Evolutionary conservation across 768 basidiomycete species (phyloP).

Genomic region (Lanmaoa pseudosensibilis): DNA sequence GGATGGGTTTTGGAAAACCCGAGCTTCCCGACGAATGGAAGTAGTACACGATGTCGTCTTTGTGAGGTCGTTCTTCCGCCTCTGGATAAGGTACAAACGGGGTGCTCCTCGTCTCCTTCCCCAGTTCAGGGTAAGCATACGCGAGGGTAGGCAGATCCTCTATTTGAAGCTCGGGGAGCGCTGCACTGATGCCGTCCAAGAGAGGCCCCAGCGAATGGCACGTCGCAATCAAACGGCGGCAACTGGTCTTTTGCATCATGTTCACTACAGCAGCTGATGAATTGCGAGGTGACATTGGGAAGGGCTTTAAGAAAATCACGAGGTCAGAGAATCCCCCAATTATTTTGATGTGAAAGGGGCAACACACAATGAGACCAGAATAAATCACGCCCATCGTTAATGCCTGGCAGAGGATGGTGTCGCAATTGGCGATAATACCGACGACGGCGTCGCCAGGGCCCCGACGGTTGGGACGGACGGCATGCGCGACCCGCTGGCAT

Average conservation of each 20-base stretch:
- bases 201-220: constrained; percentile 31
- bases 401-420: constrained; percentile 44
- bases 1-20: constrained; percentile 45
- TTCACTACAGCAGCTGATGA: constrained; percentile 35
- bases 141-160: too few relatives aligned
- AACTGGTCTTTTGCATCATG: constrained; percentile 39
- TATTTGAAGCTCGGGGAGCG: too few relatives aligned
- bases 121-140: too few relatives aligned
- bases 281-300: constrained; percentile 39
- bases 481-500: constrained; percentile 43
- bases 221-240: constrained; percentile 40
- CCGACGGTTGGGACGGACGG: constrained; percentile 36
- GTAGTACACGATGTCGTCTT: neutral
- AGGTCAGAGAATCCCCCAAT: neutral
- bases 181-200: constrained; percentile 25
- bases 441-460: constrained; percentile 34
- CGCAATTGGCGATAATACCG: constrained; percentile 38
- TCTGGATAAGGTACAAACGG: too few relatives aligned
- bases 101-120: too few relatives aligned
- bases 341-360: neutral
- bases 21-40: constrained; percentile 54
- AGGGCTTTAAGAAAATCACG: constrained; percentile 20
- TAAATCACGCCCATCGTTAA: constrained; percentile 37
- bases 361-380: constrained; percentile 15
- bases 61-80: too few relatives aligned